Base-by-base conservation (phyloP, 2,329 filamentous ascomycete genomes). In the Shiraia bambusicola region DNA sequence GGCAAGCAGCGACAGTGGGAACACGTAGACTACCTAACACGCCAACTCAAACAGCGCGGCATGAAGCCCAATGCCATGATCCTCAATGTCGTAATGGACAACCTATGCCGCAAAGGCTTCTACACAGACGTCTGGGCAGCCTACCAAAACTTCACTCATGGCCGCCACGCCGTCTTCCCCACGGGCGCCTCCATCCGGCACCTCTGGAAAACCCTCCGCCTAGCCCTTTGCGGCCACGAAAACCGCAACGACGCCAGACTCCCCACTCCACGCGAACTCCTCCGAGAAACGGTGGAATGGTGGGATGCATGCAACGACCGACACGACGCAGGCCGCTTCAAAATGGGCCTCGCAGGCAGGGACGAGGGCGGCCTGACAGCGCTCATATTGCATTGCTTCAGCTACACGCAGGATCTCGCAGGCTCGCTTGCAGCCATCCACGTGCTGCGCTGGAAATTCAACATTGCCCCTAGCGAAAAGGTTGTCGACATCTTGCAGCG, bases 401-500 rank as follows among this genome's bases (percentile, higher is more conserved):
- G 60, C 45, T 63, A 58, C 29, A 52, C 46, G 14, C 48, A 57
- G 19, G 65, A 69, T 39, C 43, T 67, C 1, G 43, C 59, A 11
- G 67, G 66, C n/a, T 58, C 60, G 4, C 58, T 69, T 7, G 48
- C 69, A 12, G 58, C 65, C n/a, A 34, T 69, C 17, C 61, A 67
- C 40, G 54, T 61, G 8, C 35, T 69, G 4, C 49, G 53, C 7
- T 44, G 55, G 3, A 33, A 47, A 1, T 59, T 69, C 28, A 40
- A 46, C 30, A 55, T 67, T 14, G 52, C 52, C n/a, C 63, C 65
- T 4, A 55, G 56, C 1, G 37, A 49, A 13, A 50, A 59, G 14
- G 41, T 47, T 11, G 47, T 37, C 2, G 25, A 41, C 6, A 57
- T 61, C n/a, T 11, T 69, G 15, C 50, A 59, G 32, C 45, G 40